Evolutionary conservation across 495 filamentous ascomycete species (phyloP).

Genomic region (Bacidia rubella): DNA sequence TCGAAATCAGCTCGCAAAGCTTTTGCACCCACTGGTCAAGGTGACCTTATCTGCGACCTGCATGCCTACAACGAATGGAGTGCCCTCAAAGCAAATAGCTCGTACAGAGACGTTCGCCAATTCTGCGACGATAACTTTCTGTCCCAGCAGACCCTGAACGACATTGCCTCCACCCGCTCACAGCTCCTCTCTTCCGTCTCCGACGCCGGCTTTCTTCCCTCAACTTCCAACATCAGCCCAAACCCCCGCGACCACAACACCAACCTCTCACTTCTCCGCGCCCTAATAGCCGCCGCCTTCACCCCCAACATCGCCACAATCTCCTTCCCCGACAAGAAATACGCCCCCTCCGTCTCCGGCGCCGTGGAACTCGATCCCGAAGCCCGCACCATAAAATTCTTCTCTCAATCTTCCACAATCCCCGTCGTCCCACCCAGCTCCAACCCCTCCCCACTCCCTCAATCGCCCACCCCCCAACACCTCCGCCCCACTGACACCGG

Average conservation of each 20-base stretch:
- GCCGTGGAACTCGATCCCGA: constrained; percentile 88
- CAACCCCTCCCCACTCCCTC: constrained; percentile 51
- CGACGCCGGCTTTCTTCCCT: constrained; percentile 69
- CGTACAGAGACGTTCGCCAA: constrained; percentile 48
- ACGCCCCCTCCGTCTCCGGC: constrained; percentile 67
- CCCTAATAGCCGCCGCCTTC: constrained; percentile 83
- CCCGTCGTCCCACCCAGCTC: constrained; percentile 86
- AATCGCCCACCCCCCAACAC: not conserved
- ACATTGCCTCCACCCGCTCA: constrained; percentile 71
- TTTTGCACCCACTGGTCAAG: constrained; percentile 65
- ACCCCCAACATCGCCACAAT: constrained; percentile 84
- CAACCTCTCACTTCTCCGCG: constrained; percentile 54
- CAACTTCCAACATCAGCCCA: constrained; percentile 26
- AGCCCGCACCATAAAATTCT: constrained; percentile 83
- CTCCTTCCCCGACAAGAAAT: constrained; percentile 88
- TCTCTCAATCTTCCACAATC: constrained; percentile 67
- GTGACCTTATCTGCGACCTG: constrained; percentile 79
- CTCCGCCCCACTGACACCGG: constrained; percentile 56
- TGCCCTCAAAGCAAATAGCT: constrained; percentile 38
- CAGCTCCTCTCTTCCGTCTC: constrained; percentile 79
- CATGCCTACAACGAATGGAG: constrained; percentile 74
- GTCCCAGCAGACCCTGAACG: constrained; percentile 65
- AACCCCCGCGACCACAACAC: constrained; percentile 29
- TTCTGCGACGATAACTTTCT: constrained; percentile 88
- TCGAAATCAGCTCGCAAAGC: constrained; percentile 59